Conservation (phyloP, 495 filamentous ascomycete species). For the Terfezia claveryi region DNA sequence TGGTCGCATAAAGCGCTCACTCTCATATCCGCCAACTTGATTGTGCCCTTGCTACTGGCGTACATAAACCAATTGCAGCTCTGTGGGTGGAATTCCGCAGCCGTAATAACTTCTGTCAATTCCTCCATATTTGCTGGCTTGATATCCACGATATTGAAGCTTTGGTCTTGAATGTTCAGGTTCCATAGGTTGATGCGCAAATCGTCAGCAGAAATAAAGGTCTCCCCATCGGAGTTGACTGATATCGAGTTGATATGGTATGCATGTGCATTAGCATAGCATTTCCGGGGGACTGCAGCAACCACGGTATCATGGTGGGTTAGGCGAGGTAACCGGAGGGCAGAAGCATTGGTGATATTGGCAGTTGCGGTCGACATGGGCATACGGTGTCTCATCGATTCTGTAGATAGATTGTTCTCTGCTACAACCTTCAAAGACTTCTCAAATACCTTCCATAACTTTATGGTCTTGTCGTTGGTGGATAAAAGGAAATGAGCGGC, state of each 20-base stretch:
- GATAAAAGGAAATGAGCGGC: conserved; percentile 94
- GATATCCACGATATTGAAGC: conserved; percentile 99
- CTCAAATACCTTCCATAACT: conserved; percentile 99
- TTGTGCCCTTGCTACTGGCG: conserved; percentile 94
- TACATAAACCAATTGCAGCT: conserved; percentile 99
- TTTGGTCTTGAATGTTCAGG: conserved; percentile 95
- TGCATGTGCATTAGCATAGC: conserved; percentile 93
- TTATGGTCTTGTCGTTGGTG: conserved; percentile 99
- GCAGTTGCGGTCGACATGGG: conserved; percentile 38
- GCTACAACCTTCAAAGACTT: conserved; percentile 97
- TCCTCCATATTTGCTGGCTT: conserved; percentile 99
- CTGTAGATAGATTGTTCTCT: conserved; percentile 93
- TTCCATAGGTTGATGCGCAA: conserved; percentile 97
- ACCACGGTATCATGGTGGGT: conserved; percentile 98
- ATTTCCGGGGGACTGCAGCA: conserved; percentile 81
- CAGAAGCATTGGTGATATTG: conserved; percentile 56
- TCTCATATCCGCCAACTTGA: conserved; percentile 96
- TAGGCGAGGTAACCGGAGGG: conserved; percentile 79
- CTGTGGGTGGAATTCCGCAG: conserved; percentile 87
- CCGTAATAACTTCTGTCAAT: conserved; percentile 94
- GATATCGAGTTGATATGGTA: conserved; percentile 99
- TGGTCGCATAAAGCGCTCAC: conserved; percentile 89
- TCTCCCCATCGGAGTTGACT: conserved; percentile 97
- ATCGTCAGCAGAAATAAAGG: conserved; percentile 96
- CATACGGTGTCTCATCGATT: conserved; percentile 27